Evolutionary conservation across 345 rosid species (phyloP).

Genomic region (Geranium brycei): DNA sequence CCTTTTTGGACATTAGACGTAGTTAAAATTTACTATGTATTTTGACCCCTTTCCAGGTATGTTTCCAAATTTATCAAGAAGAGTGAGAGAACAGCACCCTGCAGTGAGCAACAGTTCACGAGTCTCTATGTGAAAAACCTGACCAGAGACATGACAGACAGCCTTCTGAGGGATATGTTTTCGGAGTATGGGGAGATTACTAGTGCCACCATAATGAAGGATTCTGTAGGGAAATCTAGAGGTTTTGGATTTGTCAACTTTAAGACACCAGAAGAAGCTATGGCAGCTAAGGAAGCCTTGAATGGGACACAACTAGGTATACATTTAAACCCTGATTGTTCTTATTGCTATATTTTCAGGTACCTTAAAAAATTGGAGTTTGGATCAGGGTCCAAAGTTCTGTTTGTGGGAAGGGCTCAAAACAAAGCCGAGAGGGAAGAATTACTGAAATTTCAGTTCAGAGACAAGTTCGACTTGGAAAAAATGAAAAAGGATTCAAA

Average conservation of each 20-base stretch:
- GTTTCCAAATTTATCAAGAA: slow-evolving; percentile 45
- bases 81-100: slow-evolving; percentile 25
- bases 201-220: slow-evolving; percentile 44
- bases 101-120: slow-evolving; percentile 26
- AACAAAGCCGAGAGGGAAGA: slow-evolving; percentile 47
- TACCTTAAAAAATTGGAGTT: not conserved
- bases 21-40: slow-evolving; percentile 1
- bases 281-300: slow-evolving; percentile 37
- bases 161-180: slow-evolving; percentile 32
- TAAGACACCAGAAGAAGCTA: slow-evolving; percentile 42
- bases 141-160: slow-evolving; percentile 29
- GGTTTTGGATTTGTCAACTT: slow-evolving; percentile 73
- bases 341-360: not conserved
- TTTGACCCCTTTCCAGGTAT: slow-evolving; percentile 24
- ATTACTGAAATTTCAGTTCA: slow-evolving; percentile 23
- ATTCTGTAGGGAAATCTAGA: slow-evolving; percentile 41
- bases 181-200: slow-evolving; percentile 44
- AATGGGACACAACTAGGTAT: slow-evolving; percentile 33
- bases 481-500: slow-evolving; percentile 24
- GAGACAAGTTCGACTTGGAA: slow-evolving; percentile 13
- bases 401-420: slow-evolving; percentile 56
- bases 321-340: not conserved
- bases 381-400: slow-evolving; percentile 28
- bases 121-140: slow-evolving; percentile 62
- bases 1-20: not conserved